phyloP scores from a whole-genome alignment of 768 basidiomycete genomes.

The Tulasnella sp. region DNA sequence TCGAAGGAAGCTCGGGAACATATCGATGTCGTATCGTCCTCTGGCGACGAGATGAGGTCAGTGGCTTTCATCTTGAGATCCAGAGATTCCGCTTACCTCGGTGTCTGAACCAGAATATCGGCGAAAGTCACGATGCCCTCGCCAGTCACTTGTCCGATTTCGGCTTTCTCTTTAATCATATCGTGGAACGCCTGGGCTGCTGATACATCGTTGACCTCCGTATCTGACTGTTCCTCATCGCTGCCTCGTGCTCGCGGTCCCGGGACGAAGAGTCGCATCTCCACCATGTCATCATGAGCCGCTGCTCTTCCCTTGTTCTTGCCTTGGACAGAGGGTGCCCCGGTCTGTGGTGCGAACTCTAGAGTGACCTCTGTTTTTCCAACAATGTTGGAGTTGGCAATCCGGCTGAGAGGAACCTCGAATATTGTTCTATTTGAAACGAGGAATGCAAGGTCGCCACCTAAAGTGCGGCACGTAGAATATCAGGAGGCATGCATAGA shows the following conservation, averaged over 20 bases:
- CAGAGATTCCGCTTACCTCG: conserved; percentile 41
- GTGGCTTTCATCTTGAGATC: background rate
- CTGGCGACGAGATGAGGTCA: conserved; percentile 41
- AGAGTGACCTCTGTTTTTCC: conserved; percentile 97
- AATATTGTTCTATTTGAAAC: conserved; percentile 86
- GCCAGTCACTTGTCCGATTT: conserved; percentile 85
- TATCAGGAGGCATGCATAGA: background rate
- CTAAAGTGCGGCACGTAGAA: conserved; percentile 43
- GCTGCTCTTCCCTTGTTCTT: conserved; percentile 46
- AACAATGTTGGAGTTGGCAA: conserved; percentile 96
- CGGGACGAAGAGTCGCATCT: conserved; percentile 95
- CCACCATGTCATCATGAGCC: conserved; percentile 79
- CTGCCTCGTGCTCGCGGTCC: conserved; percentile 50
- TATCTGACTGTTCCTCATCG: conserved; percentile 58
- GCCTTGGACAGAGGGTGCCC: conserved; percentile 44
- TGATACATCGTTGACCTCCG: conserved; percentile 69
- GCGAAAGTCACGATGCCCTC: conserved; percentile 92
- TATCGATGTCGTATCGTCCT: conserved; percentile 96
- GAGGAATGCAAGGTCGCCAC: conserved; percentile 85
- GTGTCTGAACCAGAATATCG: conserved; percentile 91
- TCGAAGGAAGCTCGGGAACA: conserved; percentile 92
- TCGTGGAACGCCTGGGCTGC: conserved; percentile 98
- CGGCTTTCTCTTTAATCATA: conserved; percentile 91
- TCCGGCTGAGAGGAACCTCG: conserved; percentile 77
- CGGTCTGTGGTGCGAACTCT: conserved; percentile 63